These are phyloP conservation scores for Vigna reflexopilosa DNA, from an alignment of 306 rosid genomes.

Conservation along the genomic window DNA sequence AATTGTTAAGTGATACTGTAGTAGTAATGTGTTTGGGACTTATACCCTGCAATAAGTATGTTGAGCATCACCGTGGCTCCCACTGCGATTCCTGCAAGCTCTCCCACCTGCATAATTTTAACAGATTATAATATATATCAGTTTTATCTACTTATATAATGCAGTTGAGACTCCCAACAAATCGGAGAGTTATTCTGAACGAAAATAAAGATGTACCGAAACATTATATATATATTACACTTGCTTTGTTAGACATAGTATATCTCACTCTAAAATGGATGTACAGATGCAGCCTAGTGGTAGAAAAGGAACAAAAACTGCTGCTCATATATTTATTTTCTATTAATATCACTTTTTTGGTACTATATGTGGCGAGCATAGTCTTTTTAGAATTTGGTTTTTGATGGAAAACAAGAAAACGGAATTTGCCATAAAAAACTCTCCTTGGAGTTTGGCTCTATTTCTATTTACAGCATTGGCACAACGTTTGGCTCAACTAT, in stretches of 20 bases:
- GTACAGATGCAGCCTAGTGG: not conserved
- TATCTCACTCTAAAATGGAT: not conserved
- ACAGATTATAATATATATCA: too few relatives aligned
- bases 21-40: slow-evolving; percentile 16
- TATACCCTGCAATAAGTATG: slow-evolving; percentile 80
- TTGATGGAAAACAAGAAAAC: not conserved
- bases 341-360: not conserved
- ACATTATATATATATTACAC: too few relatives aligned
- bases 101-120: slow-evolving; percentile 64
- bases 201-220: too few relatives aligned
- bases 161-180: too few relatives aligned
- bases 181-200: too few relatives aligned
- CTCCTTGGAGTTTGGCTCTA: not conserved
- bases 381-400: too few relatives aligned
- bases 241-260: not conserved
- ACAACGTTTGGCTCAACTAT: not conserved
- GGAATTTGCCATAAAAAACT: too few relatives aligned
- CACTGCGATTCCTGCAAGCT: slow-evolving; percentile 84
- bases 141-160: too few relatives aligned
- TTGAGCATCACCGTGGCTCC: slow-evolving; percentile 91
- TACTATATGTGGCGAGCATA: too few relatives aligned
- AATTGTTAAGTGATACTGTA: too few relatives aligned
- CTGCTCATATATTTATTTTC: not conserved
- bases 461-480: not conserved
- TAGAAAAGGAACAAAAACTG: slow-evolving; percentile 11